Evolutionary conservation across 1,284 basidiomycete species (phyloP).

Genomic region (Leccinum pachyderme): DNA sequence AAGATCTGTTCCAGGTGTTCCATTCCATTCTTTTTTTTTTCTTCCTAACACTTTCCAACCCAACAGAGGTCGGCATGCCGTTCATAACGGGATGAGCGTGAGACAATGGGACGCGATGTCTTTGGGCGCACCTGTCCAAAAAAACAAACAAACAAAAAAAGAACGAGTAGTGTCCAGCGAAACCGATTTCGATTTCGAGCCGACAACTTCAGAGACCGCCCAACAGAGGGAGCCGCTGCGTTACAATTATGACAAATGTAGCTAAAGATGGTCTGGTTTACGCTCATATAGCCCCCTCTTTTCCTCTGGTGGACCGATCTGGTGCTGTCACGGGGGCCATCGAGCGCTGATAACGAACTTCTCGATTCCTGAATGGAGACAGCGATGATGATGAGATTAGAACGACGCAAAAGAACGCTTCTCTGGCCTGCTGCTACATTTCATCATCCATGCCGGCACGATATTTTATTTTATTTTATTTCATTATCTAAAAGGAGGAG

Average conservation of each 20-base stretch:
- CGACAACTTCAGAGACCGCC: background rate
- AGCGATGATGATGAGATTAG: constrained; percentile 14
- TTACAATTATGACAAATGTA: background rate
- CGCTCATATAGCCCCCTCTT: constrained; percentile 10
- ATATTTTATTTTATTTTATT: background rate
- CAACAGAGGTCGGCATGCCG: background rate
- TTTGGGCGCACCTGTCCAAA: background rate
- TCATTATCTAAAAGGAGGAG: background rate
- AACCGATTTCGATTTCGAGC: background rate
- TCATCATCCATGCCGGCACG: constrained; percentile 6
- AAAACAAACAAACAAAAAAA: background rate
- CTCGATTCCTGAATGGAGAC: constrained; percentile 1
- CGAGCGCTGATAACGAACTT: constrained; percentile 4
- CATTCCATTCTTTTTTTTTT: constrained; percentile 5
- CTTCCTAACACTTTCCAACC: background rate
- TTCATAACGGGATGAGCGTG: background rate
- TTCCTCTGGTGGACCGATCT: background rate
- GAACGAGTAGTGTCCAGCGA: background rate
- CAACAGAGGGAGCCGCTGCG: no score
- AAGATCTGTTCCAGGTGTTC: constrained; percentile 5
- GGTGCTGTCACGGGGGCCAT: background rate
- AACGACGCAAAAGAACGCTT: background rate
- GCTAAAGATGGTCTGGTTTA: background rate
- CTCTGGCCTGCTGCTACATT: constrained; percentile 2
- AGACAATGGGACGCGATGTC: background rate